These are phyloP conservation scores for Paspalum notatum DNA, from an alignment of 176 grass and related monocot species.

Conservation along the genomic window DNA sequence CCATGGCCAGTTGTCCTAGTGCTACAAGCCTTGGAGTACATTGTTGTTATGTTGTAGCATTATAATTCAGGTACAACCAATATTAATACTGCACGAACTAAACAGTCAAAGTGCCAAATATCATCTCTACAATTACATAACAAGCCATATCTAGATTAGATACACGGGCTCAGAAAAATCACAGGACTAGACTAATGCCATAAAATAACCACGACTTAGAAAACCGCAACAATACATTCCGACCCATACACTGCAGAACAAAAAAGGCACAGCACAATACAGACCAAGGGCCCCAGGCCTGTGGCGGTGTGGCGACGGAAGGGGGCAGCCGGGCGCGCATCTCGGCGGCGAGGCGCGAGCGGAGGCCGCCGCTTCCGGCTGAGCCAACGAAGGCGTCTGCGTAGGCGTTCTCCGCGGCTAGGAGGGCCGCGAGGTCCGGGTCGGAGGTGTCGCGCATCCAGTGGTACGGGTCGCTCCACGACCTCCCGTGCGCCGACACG, in stretches of 20 bases:
- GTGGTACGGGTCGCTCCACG: constrained; percentile 84
- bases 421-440: constrained; percentile 59
- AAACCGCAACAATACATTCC: neutral
- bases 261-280: neutral
- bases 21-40: too few species aligned
- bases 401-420: constrained; percentile 72
- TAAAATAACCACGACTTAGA: neutral
- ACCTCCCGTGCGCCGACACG: constrained; percentile 66
- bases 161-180: too few species aligned
- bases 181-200: neutral
- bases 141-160: too few species aligned
- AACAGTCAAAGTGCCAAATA: neutral
- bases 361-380: constrained; percentile 54
- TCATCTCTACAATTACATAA: neutral
- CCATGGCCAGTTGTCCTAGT: neutral
- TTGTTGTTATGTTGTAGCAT: neutral
- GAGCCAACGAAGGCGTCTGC: constrained; percentile 70
- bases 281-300: constrained; percentile 88
- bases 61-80: neutral
- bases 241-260: neutral
- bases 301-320: constrained; percentile 57
- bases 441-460: constrained; percentile 91
- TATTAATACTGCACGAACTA: neutral
- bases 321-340: constrained; percentile 73
- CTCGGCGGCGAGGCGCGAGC: constrained; percentile 60